Percentiles rank a stretch among this genome's conserved stretches.
phyloP scores from a whole-genome alignment of 1,284 basidiomycete genomes.

The Gastroboletus turbinatus region DNA sequence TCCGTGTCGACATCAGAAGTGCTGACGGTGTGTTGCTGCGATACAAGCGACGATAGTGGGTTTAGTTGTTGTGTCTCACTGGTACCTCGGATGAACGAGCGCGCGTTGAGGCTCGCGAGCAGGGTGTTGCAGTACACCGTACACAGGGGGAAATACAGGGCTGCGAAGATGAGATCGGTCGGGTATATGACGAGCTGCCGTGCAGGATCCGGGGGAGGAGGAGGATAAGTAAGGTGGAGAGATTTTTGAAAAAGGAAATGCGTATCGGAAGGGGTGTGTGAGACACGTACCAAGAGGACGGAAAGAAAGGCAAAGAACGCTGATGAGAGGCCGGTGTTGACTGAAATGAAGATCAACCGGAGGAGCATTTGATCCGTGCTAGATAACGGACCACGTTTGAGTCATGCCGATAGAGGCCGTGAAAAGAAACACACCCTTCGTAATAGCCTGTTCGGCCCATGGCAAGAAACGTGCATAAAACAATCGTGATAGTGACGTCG shows the following conservation, averaged over 20 bases:
- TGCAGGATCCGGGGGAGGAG: background rate
- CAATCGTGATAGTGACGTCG: conserved; percentile 24
- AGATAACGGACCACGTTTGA: background rate
- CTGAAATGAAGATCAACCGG: conserved; percentile 26
- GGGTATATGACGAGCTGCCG: conserved; percentile 26
- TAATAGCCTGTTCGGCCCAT: conserved; percentile 25
- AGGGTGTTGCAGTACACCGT: conserved; percentile 36
- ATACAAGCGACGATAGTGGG: conserved; percentile 1
- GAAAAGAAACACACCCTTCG: conserved; percentile 12
- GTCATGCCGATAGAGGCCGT: background rate
- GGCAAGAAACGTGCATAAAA: conserved; percentile 21
- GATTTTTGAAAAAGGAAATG: background rate
- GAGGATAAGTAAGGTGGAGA: background rate
- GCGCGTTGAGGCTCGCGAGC: conserved; percentile 33
- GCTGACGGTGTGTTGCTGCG: background rate
- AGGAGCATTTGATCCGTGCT: conserved; percentile 26
- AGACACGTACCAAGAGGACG: conserved; percentile 18
- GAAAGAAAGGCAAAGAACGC: conserved; percentile 27
- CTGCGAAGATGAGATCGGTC: conserved; percentile 23
- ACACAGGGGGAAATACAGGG: conserved; percentile 32
- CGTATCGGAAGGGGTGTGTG: background rate
- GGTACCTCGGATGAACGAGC: conserved; percentile 15
- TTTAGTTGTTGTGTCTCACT: background rate
- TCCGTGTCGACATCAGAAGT: background rate
- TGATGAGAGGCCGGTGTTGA: conserved; percentile 28